Evolutionary conservation across 495 filamentous ascomycete species (phyloP), one percentile per base, ranked within the genome.

Genomic region (Chaetomium cochliodes): DNA sequence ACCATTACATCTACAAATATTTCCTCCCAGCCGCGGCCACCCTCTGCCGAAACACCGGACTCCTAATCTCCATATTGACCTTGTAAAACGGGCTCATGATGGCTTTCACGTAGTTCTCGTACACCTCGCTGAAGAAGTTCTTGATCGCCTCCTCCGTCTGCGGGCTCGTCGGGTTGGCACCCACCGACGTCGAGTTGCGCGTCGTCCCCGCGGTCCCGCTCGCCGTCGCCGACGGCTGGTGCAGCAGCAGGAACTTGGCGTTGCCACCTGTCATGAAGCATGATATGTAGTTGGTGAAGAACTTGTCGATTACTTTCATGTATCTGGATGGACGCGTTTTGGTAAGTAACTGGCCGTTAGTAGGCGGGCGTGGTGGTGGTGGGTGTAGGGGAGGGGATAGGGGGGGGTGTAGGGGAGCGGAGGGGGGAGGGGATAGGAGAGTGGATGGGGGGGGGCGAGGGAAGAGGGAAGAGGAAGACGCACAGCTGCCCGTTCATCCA

Each of bases 21-120:
- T 98, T 98, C 82, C 89, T 92, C 76, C 91, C 94, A 9, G 92
- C 93, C 37, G 90, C 90, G 13, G 84, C 86, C 3, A 98, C 91
- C 76, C 89, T 85, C 46, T 79, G 73, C 71, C 91, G 82, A 73
- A 98, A 98, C 3, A 97, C 86, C 0, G 90, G 86, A 75, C 92
- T 97, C 74, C 81, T 84, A 39, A 98, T 87, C 73, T 88, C 85
- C 85, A 89, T 89, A 70, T 93, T 90, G 53, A 87, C 82, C 59
- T 83, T 79, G 77, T 96, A 96, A 77, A 98, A 98, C 41, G 94
- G 94, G 74, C 86, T 96, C 94, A 98, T 97, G 46, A 92, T 85
- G n/a, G 91, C 90, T 83, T 98, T 98, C 52, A 96, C 83, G 85
- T 93, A 98, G 63, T 83, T 87, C 76, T 98, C 94, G 75, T 96